phyloP scores from a whole-genome alignment of 78 protist species.

The Bigelowiella natans region DNA sequence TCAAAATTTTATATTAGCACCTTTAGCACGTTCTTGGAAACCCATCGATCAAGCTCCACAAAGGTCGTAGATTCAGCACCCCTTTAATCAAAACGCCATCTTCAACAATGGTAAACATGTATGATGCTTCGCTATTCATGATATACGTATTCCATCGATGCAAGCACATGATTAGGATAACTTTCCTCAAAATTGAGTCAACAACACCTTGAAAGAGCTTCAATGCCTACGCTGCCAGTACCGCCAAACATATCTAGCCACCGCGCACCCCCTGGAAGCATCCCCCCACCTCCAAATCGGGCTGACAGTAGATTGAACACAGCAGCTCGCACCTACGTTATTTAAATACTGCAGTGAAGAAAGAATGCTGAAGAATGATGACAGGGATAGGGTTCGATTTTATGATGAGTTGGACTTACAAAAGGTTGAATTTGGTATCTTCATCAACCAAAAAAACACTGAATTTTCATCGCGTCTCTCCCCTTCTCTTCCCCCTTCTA shows the following conservation, averaged over 20 bases:
- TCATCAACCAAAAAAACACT: too few relatives aligned
- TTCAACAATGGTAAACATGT: background rate
- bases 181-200: too few relatives aligned
- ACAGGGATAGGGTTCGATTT: too few relatives aligned
- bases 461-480: too few relatives aligned
- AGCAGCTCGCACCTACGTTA: background rate
- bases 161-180: background rate
- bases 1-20: too few relatives aligned
- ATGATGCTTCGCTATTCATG: background rate
- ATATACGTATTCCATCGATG: background rate
- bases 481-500: too few relatives aligned
- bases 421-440: too few relatives aligned
- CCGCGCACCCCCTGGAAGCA: background rate
- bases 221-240: background rate
- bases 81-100: too few relatives aligned
- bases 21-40: background rate
- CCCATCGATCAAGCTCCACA: background rate
- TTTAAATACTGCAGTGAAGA: too few relatives aligned
- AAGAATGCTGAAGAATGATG: too few relatives aligned
- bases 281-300: background rate
- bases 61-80: background rate
- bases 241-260: background rate
- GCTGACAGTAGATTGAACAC: background rate
- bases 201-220: background rate
- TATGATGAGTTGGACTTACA: too few relatives aligned